Evolutionary conservation across 129 eudicot species (phyloP), one percentile per base, ranked within the genome.

Genomic region (Deinandra increscens): DNA sequence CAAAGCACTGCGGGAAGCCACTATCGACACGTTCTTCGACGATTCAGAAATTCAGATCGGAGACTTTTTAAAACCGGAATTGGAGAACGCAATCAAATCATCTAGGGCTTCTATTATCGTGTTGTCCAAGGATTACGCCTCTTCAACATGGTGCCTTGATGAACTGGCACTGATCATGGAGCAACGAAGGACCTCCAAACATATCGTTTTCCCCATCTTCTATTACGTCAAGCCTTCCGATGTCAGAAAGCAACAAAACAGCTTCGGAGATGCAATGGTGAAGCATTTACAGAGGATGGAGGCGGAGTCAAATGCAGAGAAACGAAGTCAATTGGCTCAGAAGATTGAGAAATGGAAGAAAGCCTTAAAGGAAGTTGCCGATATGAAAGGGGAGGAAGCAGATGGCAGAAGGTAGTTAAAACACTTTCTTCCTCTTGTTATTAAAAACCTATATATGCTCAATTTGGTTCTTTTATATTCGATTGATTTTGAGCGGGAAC

Each of bases 211-310:
- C 26, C 43, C 45, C 12, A 61, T 61, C 3, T 44, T 65, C 6
- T 65, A 65, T 61, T 31, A 65, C 7, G 60, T 45, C 9, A 36
- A 62, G 3, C 67, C 67, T 15, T 14, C 67, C 4, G 46, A 62
- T 38, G 67, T 62, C 48, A 37, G 60, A 19, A 68, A n/a, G 72
- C 72, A 68, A 43, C 34, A 3, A 33, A 64, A 33, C 7, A 60
- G 20, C 66, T 60, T 60, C 1, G 44, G 7, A 60, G 37, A 5
- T 0, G 69, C 69, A 41, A 41, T 64, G 54, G 54, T 12, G 5
- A 5, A 41, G 0, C 51, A 64, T 6, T 11, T 2, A 64, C 20
- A 20, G 54, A 20, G 12, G 69, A 19, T 64, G 54, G 7, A 64
- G 54, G 53, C 53, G 0, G 69, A 64, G 12, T 10, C 54, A 64